Percentiles rank a stretch among this genome's conserved stretches.
These are phyloP conservation scores for Fusarium pininemorale DNA, from an alignment of 2,329 filamentous ascomycete species.

Conservation along the genomic window DNA sequence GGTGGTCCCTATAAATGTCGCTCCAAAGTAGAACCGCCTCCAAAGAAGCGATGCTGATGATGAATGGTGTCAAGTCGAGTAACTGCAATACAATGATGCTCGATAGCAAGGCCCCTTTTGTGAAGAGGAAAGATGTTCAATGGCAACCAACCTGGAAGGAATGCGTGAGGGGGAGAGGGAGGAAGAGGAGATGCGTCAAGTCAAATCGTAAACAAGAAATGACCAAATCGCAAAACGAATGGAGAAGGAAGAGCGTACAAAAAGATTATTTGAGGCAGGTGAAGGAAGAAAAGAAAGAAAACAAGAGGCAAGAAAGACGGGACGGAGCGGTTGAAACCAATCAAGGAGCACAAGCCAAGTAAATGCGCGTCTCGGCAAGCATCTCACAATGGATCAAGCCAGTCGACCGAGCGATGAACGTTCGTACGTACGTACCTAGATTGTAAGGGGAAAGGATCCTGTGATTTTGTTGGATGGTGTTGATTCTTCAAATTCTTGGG, in stretches of 20 bases:
- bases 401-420: slow-evolving; percentile 23
- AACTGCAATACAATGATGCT: not conserved
- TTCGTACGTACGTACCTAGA: slow-evolving; percentile 41
- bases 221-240: slow-evolving; percentile 6
- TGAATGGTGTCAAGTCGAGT: not conserved
- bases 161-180: slow-evolving; percentile 9
- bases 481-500: slow-evolving; percentile 21
- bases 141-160: slow-evolving; percentile 36
- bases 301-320: slow-evolving; percentile 22
- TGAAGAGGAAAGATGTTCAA: not conserved
- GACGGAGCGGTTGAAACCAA: slow-evolving; percentile 20
- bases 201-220: slow-evolving; percentile 19
- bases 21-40: slow-evolving; percentile 10
- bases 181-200: slow-evolving; percentile 1
- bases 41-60: slow-evolving; percentile 21
- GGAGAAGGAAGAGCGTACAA: slow-evolving; percentile 19
- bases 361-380: slow-evolving; percentile 34
- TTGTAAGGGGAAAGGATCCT: slow-evolving; percentile 30
- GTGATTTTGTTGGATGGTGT: slow-evolving; percentile 30
- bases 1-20: slow-evolving; percentile 23
- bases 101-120: slow-evolving; percentile 9
- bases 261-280: slow-evolving; percentile 2
- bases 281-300: slow-evolving; percentile 37
- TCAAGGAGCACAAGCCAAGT: slow-evolving; percentile 36
- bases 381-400: not conserved